Evolutionary conservation across 768 basidiomycete species (phyloP).

Genomic region (Candolleomyces eurysporus): DNA sequence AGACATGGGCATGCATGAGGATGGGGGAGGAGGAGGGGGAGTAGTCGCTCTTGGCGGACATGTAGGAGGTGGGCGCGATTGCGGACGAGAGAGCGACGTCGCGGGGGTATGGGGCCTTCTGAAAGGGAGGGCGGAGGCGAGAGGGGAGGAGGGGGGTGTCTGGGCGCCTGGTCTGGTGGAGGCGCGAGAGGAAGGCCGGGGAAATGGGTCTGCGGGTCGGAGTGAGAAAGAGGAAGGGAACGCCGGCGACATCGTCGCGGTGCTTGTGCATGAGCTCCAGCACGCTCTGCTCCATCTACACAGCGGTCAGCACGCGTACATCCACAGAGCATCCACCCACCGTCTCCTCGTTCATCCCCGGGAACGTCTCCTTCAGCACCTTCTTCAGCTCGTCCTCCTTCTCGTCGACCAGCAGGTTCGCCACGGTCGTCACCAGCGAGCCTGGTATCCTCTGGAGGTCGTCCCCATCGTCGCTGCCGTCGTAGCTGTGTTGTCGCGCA

Average conservation of each 20-base stretch:
- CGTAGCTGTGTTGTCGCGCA: conserved; percentile 64
- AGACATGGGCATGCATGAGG: conserved; percentile 51
- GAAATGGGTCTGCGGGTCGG: conserved; percentile 77
- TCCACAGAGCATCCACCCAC: conserved; percentile 38
- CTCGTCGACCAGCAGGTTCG: conserved; percentile 72
- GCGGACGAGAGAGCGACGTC: conserved; percentile 68
- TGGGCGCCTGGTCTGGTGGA: conserved; percentile 51
- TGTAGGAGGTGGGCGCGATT: conserved; percentile 48
- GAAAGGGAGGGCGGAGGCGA: conserved; percentile 59
- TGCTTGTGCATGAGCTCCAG: conserved; percentile 96
- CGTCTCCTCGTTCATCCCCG: conserved; percentile 62
- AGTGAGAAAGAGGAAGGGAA: conserved; percentile 81
- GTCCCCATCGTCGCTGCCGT: conserved; percentile 56
- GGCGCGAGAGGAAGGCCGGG: conserved; percentile 74
- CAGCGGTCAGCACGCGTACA: conserved; percentile 2
- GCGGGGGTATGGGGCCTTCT: conserved; percentile 78
- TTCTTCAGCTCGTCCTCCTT: conserved; percentile 84
- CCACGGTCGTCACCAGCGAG: conserved; percentile 67
- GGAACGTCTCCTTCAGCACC: conserved; percentile 65
- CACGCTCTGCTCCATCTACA: conserved; percentile 81
- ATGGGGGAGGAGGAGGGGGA: conserved; percentile 71
- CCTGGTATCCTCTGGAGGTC: conserved; percentile 52
- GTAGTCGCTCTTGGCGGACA: conserved; percentile 51
- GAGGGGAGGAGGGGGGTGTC: conserved; percentile 61
- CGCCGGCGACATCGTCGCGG: conserved; percentile 78